Evolutionary conservation across 2,329 filamentous ascomycete genomes (phyloP).

Genomic region (Sphaerulina vaccinii): DNA sequence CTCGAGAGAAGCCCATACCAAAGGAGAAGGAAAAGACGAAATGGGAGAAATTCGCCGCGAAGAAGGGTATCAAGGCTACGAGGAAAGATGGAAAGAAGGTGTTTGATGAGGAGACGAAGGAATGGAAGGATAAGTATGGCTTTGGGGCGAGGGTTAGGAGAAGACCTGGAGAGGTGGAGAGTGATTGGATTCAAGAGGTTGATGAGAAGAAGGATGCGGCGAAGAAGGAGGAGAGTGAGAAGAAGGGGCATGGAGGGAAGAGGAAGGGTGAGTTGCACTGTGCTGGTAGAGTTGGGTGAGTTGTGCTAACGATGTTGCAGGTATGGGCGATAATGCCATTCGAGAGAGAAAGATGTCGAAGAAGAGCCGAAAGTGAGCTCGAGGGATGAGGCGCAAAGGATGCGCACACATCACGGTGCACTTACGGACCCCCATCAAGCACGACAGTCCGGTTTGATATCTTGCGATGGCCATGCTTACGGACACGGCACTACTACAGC

Average conservation of each 20-base stretch:
- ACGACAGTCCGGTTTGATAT: background rate
- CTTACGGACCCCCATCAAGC: too few relatives aligned
- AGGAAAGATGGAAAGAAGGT: conserved; percentile 76
- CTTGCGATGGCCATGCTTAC: too few relatives aligned
- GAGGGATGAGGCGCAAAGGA: background rate
- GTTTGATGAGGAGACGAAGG: conserved; percentile 79
- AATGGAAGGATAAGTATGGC: conserved; percentile 94
- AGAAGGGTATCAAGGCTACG: conserved; percentile 95
- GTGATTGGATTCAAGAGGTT: conserved; percentile 88
- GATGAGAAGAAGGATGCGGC: conserved; percentile 63
- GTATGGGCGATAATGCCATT: conserved; percentile 21
- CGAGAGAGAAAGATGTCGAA: conserved; percentile 23
- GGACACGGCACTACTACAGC: too few relatives aligned
- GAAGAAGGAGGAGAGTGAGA: conserved; percentile 56
- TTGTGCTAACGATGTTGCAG: background rate
- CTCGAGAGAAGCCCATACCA: conserved; percentile 89
- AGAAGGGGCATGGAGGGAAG: conserved; percentile 26
- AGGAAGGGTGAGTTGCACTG: conserved; percentile 12
- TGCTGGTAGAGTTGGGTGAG: too few relatives aligned
- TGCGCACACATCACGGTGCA: background rate
- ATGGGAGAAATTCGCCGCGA: conserved; percentile 93
- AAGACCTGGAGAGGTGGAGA: conserved; percentile 68
- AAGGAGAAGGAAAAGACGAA: conserved; percentile 79
- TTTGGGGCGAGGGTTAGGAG: conserved; percentile 75
- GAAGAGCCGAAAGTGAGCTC: conserved; percentile 24